Evolutionary conservation across 257 asterid genomes (phyloP).

Genomic region (Gentiana macrophylla): DNA sequence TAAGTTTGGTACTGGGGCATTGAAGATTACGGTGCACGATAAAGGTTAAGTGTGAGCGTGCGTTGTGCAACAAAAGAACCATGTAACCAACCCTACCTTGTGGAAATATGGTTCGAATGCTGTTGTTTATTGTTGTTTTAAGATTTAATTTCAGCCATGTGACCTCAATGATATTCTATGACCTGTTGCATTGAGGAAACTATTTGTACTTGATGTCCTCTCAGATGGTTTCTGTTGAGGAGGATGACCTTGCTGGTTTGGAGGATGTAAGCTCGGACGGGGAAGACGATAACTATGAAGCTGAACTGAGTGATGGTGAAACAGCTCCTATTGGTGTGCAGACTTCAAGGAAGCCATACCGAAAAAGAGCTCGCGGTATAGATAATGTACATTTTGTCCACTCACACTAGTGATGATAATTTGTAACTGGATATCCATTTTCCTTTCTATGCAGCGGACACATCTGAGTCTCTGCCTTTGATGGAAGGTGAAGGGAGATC

Average conservation of each 20-base stretch:
- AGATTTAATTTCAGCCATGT: not conserved
- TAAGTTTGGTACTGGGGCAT: too few species aligned
- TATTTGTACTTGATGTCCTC: slow-evolving; percentile 2
- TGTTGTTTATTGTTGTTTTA: slow-evolving; percentile 1
- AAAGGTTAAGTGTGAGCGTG: too few species aligned
- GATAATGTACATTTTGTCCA: slow-evolving; percentile 10
- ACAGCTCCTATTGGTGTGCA: slow-evolving; percentile 54
- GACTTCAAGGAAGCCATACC: slow-evolving; percentile 43
- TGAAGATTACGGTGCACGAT: too few species aligned
- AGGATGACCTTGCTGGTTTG: slow-evolving; percentile 93
- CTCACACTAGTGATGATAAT: not conserved
- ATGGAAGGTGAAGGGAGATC: slow-evolving; percentile 98
- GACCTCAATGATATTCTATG: too few species aligned
- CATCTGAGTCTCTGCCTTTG: slow-evolving; percentile 70
- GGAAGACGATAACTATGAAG: slow-evolving; percentile 93
- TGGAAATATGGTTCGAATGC: not conserved
- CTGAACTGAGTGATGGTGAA: slow-evolving; percentile 84
- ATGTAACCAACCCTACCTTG: too few species aligned
- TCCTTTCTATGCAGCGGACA: slow-evolving; percentile 33
- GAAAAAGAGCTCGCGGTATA: slow-evolving; percentile 73
- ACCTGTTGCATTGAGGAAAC: slow-evolving; percentile 1
- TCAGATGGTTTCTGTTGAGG: slow-evolving; percentile 96
- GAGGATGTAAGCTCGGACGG: slow-evolving; percentile 94
- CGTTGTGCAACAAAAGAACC: too few species aligned
- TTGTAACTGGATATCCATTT: slow-evolving; percentile 12